These are phyloP conservation scores for Penicillium brevicompactum DNA, from an alignment of 2,329 filamentous ascomycete species.

Conservation along the genomic window DNA sequence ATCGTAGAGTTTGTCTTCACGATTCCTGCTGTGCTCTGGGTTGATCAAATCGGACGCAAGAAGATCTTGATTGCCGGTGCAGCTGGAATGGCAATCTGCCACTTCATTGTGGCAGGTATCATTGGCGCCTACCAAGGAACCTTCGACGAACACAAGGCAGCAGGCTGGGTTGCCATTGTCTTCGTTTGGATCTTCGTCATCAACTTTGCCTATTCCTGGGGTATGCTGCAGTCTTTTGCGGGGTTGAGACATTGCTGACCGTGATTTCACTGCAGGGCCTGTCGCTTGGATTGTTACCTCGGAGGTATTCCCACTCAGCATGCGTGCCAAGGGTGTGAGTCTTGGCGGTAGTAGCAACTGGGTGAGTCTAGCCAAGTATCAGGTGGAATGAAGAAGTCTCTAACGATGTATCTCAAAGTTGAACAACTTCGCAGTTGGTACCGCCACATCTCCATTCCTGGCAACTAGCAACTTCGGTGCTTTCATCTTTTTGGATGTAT, in stretches of 20 bases:
- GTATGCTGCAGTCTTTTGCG: conserved; percentile 15
- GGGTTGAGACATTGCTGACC: neutral
- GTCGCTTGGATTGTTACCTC: conserved; percentile 74
- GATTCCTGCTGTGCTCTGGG: conserved; percentile 45
- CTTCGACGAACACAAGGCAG: conserved; percentile 60
- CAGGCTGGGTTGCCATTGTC: conserved; percentile 69
- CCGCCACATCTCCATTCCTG: conserved; percentile 70
- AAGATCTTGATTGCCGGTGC: conserved; percentile 54
- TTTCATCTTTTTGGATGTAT: conserved; percentile 70
- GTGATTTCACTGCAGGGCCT: conserved; percentile 42
- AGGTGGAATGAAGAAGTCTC: neutral
- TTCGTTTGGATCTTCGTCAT: conserved; percentile 70
- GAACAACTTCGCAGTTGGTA: conserved; percentile 65
- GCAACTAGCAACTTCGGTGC: conserved; percentile 66
- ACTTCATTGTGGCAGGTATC: conserved; percentile 72
- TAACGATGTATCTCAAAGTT: conserved; percentile 41
- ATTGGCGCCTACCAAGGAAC: conserved; percentile 63
- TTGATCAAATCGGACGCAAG: conserved; percentile 45
- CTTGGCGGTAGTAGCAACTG: conserved; percentile 39
- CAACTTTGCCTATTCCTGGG: conserved; percentile 74
- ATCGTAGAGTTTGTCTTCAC: conserved; percentile 44
- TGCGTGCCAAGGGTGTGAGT: conserved; percentile 60
- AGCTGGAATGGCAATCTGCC: conserved; percentile 69
- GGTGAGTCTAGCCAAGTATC: conserved; percentile 21
- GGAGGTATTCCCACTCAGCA: conserved; percentile 72